Base-by-base conservation (phyloP, 202 grass and related monocot genomes). In the Alloteropsis angusta region DNA sequence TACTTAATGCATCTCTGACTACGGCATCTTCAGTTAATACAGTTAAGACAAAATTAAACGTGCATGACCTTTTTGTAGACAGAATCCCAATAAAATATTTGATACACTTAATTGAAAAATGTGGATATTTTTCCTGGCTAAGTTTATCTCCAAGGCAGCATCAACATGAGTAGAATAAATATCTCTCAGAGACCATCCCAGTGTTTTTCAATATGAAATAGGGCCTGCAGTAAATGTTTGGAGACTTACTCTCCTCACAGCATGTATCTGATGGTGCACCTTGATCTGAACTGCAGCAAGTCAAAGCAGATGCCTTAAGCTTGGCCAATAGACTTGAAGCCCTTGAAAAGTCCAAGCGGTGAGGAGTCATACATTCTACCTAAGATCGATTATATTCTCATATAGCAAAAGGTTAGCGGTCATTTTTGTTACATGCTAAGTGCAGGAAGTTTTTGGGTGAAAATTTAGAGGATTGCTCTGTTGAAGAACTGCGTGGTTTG, bases 371-470 rank as follows among this genome's bases (percentile, higher is more conserved):
- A 21, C 13, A 18, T 71, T 66, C 47, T 58, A 43, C 18, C 72
- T 18, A 44, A 52, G n/a, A 41, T 7, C 58, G 57, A 26, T 6
- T 3, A 5, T 5, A 68, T 45, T 76, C 13, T 12, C 43, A 5
- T 65, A 65, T 6, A 35, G 22, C 2, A 54, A 48, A 83, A 43
- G 22, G 36, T 39, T 12, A 85, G 21, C 35, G 12, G 32, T 49
- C 23, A 72, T 63, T 16, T 23, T 2, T 14, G 26, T 38, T 55
- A 81, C 34, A 64, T 65, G 56, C 61, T 70, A 56, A 66, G 42
- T 74, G 68, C 67, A 97, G 91, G 38, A 93, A 83, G 39, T 73
- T 88, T 8, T 52, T 86, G 76, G 91, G 91, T 37, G 82, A 93
- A 86, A 84, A 86, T 76, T 85, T 97, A 69, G 88, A 87, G 43